Conservation (phyloP, 805 yeast species). For the Nematodospora valgi region DNA sequence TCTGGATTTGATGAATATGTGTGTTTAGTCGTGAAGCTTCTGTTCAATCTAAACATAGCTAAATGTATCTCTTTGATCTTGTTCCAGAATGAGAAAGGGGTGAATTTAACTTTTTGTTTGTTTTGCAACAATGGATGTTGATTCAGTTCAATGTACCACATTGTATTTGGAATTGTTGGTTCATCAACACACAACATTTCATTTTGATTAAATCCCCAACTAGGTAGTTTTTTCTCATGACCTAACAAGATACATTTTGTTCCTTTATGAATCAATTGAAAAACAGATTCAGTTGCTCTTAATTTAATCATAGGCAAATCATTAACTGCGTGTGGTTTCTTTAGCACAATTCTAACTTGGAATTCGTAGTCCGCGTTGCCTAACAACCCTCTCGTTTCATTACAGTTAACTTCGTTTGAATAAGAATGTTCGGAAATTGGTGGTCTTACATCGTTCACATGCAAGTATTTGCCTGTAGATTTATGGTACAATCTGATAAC, state of each 20-base stretch:
- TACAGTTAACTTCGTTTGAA: slow-evolving; percentile 74
- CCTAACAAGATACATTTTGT: slow-evolving; percentile 69
- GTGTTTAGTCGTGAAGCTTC: slow-evolving; percentile 46
- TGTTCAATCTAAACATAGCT: slow-evolving; percentile 51
- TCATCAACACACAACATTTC: slow-evolving; percentile 84
- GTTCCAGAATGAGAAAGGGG: slow-evolving; percentile 38
- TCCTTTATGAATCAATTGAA: slow-evolving; percentile 65
- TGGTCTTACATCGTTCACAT: slow-evolving; percentile 72
- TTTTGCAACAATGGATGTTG: slow-evolving; percentile 45
- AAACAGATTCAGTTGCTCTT: slow-evolving; percentile 61
- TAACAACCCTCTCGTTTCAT: slow-evolving; percentile 57
- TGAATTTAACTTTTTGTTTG: slow-evolving; percentile 18
- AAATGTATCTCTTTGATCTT: slow-evolving; percentile 56
- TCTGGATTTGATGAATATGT: slow-evolving; percentile 51
- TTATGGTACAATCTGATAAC: slow-evolving; percentile 68
- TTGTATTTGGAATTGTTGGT: slow-evolving; percentile 63
- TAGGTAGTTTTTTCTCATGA: slow-evolving; percentile 74
- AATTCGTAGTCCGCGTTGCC: slow-evolving; percentile 74
- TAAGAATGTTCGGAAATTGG: slow-evolving; percentile 91
- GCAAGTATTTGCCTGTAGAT: slow-evolving; percentile 62
- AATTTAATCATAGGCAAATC: slow-evolving; percentile 33
- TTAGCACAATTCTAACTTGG: slow-evolving; percentile 48
- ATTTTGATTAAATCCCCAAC: slow-evolving; percentile 80
- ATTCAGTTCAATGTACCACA: slow-evolving; percentile 74
- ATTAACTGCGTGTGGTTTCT: slow-evolving; percentile 31